phyloP scores from a whole-genome alignment of 2,329 filamentous ascomycete genomes.

The Aureobasidium sp. region DNA sequence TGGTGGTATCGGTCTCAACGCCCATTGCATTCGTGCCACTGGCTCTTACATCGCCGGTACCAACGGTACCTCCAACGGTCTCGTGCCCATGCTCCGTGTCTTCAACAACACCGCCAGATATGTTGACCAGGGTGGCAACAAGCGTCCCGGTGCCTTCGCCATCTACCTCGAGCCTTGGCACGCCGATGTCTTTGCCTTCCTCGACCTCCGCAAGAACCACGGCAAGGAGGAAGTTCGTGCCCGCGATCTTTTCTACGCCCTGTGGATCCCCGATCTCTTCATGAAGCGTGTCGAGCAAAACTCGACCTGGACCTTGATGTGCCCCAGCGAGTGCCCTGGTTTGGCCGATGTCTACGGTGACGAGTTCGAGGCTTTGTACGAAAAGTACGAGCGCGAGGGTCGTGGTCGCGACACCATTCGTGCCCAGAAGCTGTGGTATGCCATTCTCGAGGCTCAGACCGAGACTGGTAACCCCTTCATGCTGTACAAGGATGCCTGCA shows the following conservation, averaged over 20 bases:
- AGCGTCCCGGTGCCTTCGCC: conserved; percentile 95
- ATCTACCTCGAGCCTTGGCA: conserved; percentile 99
- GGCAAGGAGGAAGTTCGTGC: conserved; percentile 97
- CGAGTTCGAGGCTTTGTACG: conserved; percentile 91
- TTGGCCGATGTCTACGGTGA: conserved; percentile 96
- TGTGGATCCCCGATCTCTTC: conserved; percentile 98
- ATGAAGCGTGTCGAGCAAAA: conserved; percentile 99
- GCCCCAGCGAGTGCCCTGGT: conserved; percentile 90
- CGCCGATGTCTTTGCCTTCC: conserved; percentile 92
- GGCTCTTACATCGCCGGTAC: conserved; percentile 97
- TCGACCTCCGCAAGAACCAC: conserved; percentile 98
- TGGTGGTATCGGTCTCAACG: conserved; percentile 93
- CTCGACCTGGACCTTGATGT: conserved; percentile 95
- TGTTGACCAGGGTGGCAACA: conserved; percentile 98
- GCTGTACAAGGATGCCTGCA: conserved; percentile 98
- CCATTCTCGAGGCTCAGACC: conserved; percentile 94
- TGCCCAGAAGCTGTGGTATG: conserved; percentile 99
- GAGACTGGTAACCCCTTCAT: conserved; percentile 99
- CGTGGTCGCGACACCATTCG: conserved; percentile 86
- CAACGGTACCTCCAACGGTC: conserved; percentile 95
- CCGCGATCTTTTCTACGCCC: conserved; percentile 91
- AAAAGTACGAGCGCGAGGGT: conserved; percentile 79
- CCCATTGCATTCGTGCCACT: conserved; percentile 93
- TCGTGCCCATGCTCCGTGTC: conserved; percentile 95
- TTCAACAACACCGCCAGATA: conserved; percentile 99